Evolutionary conservation across 805 yeast genomes (phyloP).

Genomic region (Metschnikowia borealis): DNA sequence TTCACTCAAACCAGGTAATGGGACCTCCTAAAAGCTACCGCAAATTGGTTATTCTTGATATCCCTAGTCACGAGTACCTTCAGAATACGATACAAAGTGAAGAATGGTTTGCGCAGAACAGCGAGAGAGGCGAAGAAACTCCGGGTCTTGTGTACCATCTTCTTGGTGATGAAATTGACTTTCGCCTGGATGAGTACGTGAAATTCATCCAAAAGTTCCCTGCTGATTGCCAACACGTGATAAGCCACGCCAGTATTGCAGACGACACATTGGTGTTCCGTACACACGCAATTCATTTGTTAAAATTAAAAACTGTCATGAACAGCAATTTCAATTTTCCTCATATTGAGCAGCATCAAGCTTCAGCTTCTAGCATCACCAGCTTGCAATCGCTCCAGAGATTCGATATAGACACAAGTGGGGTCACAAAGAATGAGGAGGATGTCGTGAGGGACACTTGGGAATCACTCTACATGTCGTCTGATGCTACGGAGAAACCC

Average conservation of each 20-base stretch:
- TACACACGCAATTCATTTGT: constrained; percentile 48
- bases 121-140: constrained; percentile 31
- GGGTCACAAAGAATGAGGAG: constrained; percentile 21
- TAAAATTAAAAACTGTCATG: constrained; percentile 57
- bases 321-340: constrained; percentile 43
- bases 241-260: constrained; percentile 67
- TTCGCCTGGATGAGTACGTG: constrained; percentile 38
- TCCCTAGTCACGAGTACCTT: constrained; percentile 53
- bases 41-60: constrained; percentile 65
- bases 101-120: constrained; percentile 30
- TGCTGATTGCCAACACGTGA: constrained; percentile 48
- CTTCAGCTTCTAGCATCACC: constrained; percentile 8
- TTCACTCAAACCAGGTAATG: constrained; percentile 70
- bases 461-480: constrained; percentile 24
- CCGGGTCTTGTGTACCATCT: constrained; percentile 68
- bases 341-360: constrained; percentile 18
- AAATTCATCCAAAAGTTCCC: constrained; percentile 56
- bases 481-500: constrained; percentile 19
- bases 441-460: constrained; percentile 20
- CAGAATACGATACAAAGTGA: constrained; percentile 23
- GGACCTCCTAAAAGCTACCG: constrained; percentile 56
- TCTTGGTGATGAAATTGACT: constrained; percentile 59
- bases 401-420: constrained; percentile 22
- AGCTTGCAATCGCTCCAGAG: constrained; percentile 33
- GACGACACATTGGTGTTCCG: constrained; percentile 59